A percentile compares a stretch with the other conserved stretches of the same genome.
These are phyloP conservation scores for Candida sonorensis DNA, from an alignment of 805 yeast species.

Conservation along the genomic window DNA sequence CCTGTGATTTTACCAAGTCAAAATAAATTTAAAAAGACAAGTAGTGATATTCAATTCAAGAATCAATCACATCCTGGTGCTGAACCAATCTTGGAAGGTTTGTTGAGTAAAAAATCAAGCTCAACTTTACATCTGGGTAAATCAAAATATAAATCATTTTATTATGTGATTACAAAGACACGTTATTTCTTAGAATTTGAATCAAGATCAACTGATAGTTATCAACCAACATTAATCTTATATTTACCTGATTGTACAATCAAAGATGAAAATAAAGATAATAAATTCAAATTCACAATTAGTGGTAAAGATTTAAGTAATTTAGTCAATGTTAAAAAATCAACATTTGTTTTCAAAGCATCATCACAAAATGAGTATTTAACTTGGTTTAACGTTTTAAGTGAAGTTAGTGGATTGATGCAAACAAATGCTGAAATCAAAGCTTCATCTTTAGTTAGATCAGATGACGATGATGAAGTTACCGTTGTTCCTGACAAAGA, in stretches of 20 bases:
- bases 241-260: constrained; percentile 41
- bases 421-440: constrained; percentile 6
- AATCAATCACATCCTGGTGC: constrained; percentile 35
- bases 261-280: constrained; percentile 24
- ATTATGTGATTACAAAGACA: constrained; percentile 41
- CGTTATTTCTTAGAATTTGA: constrained; percentile 40
- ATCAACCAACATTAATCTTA: constrained; percentile 37
- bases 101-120: constrained; percentile 39
- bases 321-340: constrained; percentile 20
- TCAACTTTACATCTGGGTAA: constrained; percentile 29
- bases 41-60: constrained; percentile 30
- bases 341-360: constrained; percentile 33
- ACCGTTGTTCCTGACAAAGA: too few species aligned
- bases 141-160: constrained; percentile 35
- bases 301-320: constrained; percentile 37
- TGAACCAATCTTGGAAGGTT: constrained; percentile 41
- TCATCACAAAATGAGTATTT: constrained; percentile 36
- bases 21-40: constrained; percentile 28
- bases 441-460: constrained; percentile 1
- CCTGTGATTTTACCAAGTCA: constrained; percentile 7
- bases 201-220: constrained; percentile 35
- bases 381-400: constrained; percentile 38
- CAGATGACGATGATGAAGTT: constrained; percentile 5
- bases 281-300: constrained; percentile 33
- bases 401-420: constrained; percentile 24